Evolutionary conservation across 1,284 basidiomycete genomes (phyloP), one percentile per base, ranked within the genome.

Genomic region (Leccinum subspadiceum): DNA sequence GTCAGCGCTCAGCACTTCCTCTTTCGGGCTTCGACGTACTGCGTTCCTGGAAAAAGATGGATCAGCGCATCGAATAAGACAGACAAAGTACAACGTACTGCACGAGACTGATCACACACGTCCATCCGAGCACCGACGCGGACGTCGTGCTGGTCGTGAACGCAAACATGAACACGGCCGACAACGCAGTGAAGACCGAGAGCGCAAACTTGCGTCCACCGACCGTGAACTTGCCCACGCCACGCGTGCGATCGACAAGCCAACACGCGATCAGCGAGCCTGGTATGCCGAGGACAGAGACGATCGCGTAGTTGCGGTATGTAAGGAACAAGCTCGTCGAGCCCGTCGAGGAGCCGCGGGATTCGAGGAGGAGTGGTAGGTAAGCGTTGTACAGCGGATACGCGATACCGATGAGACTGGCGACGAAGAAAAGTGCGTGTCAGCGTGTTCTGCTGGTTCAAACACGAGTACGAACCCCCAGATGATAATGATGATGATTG

Each of bases 331-430:
- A 68, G 39, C 69, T 72, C 0, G 68, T 60, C 2, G 71, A 56
- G 37, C 72, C 72, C 3, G 62, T 54, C 4, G 77, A 63, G 0
- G 76, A 67, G 57, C 79, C 73, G 48, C 77, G 77, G 20, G 75
- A 70, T 24, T 71, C 70, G 44, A 87, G 79, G 68, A 86, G 85
- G 0, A 81, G 70, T 4, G 81, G 78, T 22, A 84, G 75, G 75
- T 83, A 85, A 7, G 72, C 68, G 65, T 78, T 82, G 71, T 81
- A 85, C 1, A 87, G 74, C 0, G 86, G 85, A 68, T 84, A 87
- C 1, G 84, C 84, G 5, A 86, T 78, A 26, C 85, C 84, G 58
- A 87, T 81, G 29, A 81, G 68, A 51, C 10, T 3, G 29, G 31
- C 5, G 52, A 59, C 13, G 64, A 20, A 0, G 41, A 12, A 46